Conservation (phyloP, 768 basidiomycete species). For the Pleurotus eryngii region DNA sequence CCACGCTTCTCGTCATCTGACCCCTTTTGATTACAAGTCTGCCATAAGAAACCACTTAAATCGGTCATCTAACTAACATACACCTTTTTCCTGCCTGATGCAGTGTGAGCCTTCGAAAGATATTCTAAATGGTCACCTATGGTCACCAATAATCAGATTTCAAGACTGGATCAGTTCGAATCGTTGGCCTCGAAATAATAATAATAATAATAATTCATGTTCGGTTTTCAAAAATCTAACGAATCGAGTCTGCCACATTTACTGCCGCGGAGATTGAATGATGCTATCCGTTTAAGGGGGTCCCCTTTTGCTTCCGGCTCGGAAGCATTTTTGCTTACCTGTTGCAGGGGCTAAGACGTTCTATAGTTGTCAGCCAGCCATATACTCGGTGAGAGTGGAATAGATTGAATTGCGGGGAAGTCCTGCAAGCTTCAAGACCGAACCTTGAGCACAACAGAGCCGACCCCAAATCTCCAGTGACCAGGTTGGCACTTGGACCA, state of each 20-base stretch:
- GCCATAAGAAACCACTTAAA: constrained; percentile 5
- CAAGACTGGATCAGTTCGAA: no score
- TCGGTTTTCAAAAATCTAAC: background rate
- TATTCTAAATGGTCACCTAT: no score
- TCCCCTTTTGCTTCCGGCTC: no score
- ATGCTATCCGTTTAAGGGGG: background rate
- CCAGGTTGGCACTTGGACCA: no score
- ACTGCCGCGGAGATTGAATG: constrained; percentile 2
- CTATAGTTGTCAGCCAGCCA: no score
- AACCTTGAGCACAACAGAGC: background rate
- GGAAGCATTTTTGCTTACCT: no score
- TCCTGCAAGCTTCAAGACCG: no score
- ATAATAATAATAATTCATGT: background rate
- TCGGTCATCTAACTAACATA: constrained; percentile 6
- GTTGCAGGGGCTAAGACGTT: no score
- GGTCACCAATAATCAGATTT: no score
- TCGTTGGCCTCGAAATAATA: no score
- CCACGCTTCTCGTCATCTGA: constrained; percentile 9
- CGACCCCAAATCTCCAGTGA: background rate
- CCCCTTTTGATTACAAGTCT: constrained; percentile 8
- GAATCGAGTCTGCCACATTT: background rate
- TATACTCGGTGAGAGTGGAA: no score
- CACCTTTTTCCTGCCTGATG: background rate
- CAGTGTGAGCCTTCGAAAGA: background rate
- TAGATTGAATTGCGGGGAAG: no score